Conservation (phyloP, 2,329 filamentous ascomycete species). For the Colletotrichum sp. region DNA sequence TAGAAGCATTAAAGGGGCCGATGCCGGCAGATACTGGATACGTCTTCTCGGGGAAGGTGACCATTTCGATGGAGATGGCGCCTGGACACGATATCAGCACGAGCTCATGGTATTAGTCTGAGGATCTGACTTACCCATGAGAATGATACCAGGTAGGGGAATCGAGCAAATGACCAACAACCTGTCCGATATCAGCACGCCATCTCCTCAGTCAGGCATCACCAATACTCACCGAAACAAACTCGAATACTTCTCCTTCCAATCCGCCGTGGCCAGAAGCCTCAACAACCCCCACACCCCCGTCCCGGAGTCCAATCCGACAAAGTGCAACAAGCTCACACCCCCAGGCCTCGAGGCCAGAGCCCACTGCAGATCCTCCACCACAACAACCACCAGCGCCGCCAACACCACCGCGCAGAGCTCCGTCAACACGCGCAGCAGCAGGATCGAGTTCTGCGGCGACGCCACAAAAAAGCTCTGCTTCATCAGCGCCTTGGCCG, state of each 20-base stretch:
- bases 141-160: constrained; percentile 4
- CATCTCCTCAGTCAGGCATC: not conserved
- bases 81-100: not conserved
- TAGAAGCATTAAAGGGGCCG: constrained; percentile 8
- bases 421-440: constrained; percentile 14
- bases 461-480: constrained; percentile 9
- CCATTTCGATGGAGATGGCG: constrained; percentile 5
- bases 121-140: not conserved
- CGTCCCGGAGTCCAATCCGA: constrained; percentile 9
- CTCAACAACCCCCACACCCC: constrained; percentile 12
- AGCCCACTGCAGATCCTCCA: constrained; percentile 17
- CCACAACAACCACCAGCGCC: constrained; percentile 3
- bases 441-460: not conserved
- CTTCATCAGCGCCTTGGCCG: constrained; percentile 13
- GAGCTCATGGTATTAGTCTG: accelerated
- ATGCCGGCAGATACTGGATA: constrained; percentile 8
- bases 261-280: constrained; percentile 9
- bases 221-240: constrained; percentile 1
- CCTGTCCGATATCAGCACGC: not conserved
- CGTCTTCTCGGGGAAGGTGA: constrained; percentile 13
- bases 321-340: constrained; percentile 8
- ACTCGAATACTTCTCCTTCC: constrained; percentile 15
- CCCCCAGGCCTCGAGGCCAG: constrained; percentile 10
- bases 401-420: constrained; percentile 2
- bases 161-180: constrained; percentile 12